These are phyloP conservation scores for Cicer judaicum DNA, from an alignment of 306 rosid species.

Conservation along the genomic window DNA sequence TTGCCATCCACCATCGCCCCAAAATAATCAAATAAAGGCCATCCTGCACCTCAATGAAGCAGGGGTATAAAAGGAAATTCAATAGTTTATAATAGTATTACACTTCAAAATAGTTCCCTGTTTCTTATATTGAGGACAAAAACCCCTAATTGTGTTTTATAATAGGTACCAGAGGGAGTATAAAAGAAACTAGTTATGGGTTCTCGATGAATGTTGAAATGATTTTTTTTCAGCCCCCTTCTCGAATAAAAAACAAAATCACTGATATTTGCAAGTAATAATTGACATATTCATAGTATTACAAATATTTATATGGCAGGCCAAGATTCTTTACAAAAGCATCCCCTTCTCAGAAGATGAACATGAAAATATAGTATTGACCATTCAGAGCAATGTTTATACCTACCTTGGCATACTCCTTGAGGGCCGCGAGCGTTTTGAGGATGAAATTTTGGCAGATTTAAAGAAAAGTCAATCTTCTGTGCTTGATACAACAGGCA, in stretches of 20 bases:
- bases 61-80: neutral
- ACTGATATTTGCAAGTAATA: conserved; percentile 13
- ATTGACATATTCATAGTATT: conserved; percentile 39
- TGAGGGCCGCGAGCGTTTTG: conserved; percentile 97
- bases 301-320: conserved; percentile 64
- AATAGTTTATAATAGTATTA: neutral
- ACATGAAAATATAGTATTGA: conserved; percentile 79
- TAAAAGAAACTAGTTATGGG: conserved; percentile 6
- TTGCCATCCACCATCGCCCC: neutral
- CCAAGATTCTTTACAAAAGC: conserved; percentile 86
- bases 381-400: conserved; percentile 89
- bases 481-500: conserved; percentile 59
- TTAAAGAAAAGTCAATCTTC: conserved; percentile 53
- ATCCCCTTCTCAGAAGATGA: conserved; percentile 89
- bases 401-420: conserved; percentile 93
- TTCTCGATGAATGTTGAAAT: conserved; percentile 4
- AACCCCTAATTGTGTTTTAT: neutral
- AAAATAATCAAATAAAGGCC: neutral
- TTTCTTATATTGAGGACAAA: neutral
- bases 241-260: neutral
- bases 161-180: neutral
- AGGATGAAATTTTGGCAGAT: conserved; percentile 78
- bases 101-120: neutral
- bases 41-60: neutral
- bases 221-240: neutral